Evolutionary conservation across 805 yeast genomes (phyloP).

Genomic region (Zygotorulaspora chibaensis): DNA sequence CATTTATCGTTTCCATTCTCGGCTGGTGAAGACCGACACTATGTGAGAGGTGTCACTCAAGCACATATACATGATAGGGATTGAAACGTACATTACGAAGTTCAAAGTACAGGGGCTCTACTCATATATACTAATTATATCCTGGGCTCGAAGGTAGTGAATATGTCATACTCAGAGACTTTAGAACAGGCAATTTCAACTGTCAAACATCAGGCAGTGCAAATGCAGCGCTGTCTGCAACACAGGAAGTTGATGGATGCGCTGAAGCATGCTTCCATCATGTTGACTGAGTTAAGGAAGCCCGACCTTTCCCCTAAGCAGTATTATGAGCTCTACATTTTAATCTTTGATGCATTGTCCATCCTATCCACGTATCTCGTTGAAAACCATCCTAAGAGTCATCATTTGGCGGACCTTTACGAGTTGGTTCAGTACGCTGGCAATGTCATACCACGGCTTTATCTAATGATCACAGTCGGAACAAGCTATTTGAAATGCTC

Average conservation of each 20-base stretch:
- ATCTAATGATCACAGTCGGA: slow-evolving; percentile 93
- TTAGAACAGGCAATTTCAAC: slow-evolving; percentile 26
- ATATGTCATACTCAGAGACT: slow-evolving; percentile 28
- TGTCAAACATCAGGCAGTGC: slow-evolving; percentile 65
- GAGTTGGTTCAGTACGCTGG: slow-evolving; percentile 95
- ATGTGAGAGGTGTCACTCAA: too few species aligned
- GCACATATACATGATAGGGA: not conserved
- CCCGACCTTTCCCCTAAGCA: slow-evolving; percentile 76
- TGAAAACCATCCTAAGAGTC: slow-evolving; percentile 63
- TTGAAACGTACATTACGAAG: not conserved
- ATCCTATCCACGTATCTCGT: slow-evolving; percentile 59
- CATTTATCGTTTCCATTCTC: too few species aligned
- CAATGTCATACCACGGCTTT: slow-evolving; percentile 84
- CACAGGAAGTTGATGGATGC: slow-evolving; percentile 79
- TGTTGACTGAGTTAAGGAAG: slow-evolving; percentile 77
- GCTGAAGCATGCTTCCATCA: slow-evolving; percentile 76
- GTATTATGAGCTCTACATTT: slow-evolving; percentile 86
- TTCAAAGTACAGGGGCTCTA: too few species aligned
- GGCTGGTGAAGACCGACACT: too few species aligned
- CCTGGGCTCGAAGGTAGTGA: not conserved
- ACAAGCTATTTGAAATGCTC: slow-evolving; percentile 76
- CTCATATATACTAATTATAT: too few species aligned
- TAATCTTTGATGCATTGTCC: slow-evolving; percentile 78
- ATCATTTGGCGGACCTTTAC: slow-evolving; percentile 77
- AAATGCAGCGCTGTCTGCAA: slow-evolving; percentile 72